A percentile compares a stretch with the other conserved stretches of the same genome.
These are phyloP conservation scores for Beauveria sp. DNA, from an alignment of 2,329 filamentous ascomycete genomes.

Conservation along the genomic window DNA sequence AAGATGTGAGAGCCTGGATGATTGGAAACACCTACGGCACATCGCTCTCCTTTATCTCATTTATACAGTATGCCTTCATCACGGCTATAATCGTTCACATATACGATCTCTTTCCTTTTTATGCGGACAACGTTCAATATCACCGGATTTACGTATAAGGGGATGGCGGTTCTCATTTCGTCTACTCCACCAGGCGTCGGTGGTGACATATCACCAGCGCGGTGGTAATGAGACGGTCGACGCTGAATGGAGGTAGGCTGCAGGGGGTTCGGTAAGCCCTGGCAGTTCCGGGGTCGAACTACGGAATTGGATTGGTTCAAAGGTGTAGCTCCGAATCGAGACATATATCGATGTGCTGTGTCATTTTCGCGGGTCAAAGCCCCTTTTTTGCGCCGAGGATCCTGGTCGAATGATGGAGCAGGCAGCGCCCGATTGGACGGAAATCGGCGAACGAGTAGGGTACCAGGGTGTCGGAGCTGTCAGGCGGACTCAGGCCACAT, in stretches of 20 bases:
- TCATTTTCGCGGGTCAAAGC: not conserved
- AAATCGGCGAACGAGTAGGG: not conserved
- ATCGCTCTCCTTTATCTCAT: not conserved
- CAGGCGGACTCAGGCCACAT: not conserved
- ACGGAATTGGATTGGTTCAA: not conserved
- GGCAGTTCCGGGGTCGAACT: not conserved
- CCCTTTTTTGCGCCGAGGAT: not conserved
- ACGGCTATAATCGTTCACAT: not conserved
- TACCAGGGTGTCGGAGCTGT: not conserved
- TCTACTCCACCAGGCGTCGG: not conserved
- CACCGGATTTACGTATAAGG: not conserved
- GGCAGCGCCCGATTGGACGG: not conserved
- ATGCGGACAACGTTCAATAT: not conserved
- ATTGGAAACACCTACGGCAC: not conserved
- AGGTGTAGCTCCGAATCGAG: not conserved
- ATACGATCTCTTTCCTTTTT: not conserved
- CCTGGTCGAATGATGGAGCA: not conserved
- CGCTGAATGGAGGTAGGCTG: not conserved
- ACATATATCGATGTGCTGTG: not conserved
- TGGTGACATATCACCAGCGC: not conserved
- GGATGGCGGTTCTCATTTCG: slow-evolving; percentile 1
- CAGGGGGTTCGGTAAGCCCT: not conserved
- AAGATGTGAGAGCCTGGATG: not conserved
- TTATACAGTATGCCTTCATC: not conserved
- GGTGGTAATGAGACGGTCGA: not conserved